A percentile compares a stretch with the other conserved stretches of the same genome.
phyloP scores from a whole-genome alignment of 129 eudicot species.

The Heracleum sosnowskyi region DNA sequence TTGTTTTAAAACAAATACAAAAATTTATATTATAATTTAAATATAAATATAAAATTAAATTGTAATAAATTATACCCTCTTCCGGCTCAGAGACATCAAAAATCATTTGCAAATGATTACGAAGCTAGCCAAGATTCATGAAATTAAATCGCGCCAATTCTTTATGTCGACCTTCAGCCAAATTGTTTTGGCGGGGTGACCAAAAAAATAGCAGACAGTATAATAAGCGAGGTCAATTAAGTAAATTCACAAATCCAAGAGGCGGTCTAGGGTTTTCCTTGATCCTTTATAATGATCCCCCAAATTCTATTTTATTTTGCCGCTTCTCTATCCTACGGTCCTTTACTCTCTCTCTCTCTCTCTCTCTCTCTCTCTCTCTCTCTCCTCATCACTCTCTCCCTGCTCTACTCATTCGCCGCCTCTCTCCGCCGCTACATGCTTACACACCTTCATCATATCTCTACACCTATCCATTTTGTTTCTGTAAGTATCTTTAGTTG shows the following conservation, averaged over 20 bases:
- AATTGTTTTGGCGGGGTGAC: conserved; percentile 8
- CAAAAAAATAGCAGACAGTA: not conserved
- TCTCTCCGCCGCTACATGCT: not conserved
- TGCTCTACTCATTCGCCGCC: not conserved
- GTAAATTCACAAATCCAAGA: not conserved
- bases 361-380: not conserved
- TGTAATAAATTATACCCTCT: no score
- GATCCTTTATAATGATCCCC: not conserved
- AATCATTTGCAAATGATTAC: no score
- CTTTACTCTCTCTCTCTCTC: not conserved
- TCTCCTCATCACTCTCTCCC: not conserved
- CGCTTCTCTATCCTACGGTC: conserved; percentile 4
- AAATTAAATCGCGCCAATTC: not conserved
- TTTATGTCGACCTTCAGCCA: not conserved
- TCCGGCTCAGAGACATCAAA: no score
- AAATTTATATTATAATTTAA: no score
- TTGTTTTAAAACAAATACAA: no score
- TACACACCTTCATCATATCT: not conserved
- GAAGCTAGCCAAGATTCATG: not conserved
- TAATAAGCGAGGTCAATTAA: not conserved
- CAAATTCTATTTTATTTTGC: not conserved
- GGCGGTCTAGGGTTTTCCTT: conserved; percentile 11
- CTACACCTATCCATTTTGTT: not conserved
- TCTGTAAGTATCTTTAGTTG: not conserved
- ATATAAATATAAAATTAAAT: no score